Percentiles rank a stretch among this genome's conserved stretches.
These are phyloP conservation scores for Penicillium antarcticum DNA, from an alignment of 495 filamentous ascomycete species.

Conservation along the genomic window DNA sequence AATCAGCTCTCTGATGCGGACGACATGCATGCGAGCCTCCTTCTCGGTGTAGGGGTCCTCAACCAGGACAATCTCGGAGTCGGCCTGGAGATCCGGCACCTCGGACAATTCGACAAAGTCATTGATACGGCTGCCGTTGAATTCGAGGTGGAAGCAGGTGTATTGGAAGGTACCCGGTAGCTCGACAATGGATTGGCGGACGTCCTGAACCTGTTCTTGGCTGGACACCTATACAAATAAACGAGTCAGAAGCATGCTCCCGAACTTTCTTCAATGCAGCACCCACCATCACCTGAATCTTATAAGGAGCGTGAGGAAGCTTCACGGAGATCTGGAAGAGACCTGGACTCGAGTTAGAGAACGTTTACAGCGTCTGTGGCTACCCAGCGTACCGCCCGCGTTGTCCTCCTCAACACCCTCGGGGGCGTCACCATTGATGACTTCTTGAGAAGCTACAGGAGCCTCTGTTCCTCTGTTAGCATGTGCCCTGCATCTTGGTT, in stretches of 20 bases:
- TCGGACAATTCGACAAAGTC: slow-evolving; percentile 94
- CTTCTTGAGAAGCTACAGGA: slow-evolving; percentile 32
- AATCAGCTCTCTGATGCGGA: slow-evolving; percentile 86
- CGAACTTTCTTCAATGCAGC: slow-evolving; percentile 5
- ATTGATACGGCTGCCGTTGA: slow-evolving; percentile 80
- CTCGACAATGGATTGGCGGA: slow-evolving; percentile 95
- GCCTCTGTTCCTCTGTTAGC: slow-evolving; percentile 32
- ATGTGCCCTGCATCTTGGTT: background rate
- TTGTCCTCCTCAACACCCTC: slow-evolving; percentile 39
- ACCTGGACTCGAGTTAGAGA: slow-evolving; percentile 32
- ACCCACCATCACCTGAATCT: slow-evolving; percentile 79
- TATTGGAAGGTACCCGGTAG: slow-evolving; percentile 91
- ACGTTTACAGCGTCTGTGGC: background rate
- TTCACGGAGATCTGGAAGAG: slow-evolving; percentile 80
- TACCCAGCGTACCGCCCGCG: slow-evolving; percentile 34
- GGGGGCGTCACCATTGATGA: slow-evolving; percentile 32
- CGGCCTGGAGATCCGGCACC: slow-evolving; percentile 69
- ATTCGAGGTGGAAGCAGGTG: slow-evolving; percentile 97
- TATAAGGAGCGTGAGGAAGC: slow-evolving; percentile 74
- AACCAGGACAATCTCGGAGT: slow-evolving; percentile 74
- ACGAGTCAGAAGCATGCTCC: slow-evolving; percentile 11
- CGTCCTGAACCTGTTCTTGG: slow-evolving; percentile 95
- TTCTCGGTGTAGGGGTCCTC: slow-evolving; percentile 99
- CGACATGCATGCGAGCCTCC: slow-evolving; percentile 91
- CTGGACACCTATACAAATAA: slow-evolving; percentile 65